These are phyloP conservation scores for Penicillium sp. DNA, from an alignment of 2,329 filamentous ascomycete genomes.

Conservation along the genomic window DNA sequence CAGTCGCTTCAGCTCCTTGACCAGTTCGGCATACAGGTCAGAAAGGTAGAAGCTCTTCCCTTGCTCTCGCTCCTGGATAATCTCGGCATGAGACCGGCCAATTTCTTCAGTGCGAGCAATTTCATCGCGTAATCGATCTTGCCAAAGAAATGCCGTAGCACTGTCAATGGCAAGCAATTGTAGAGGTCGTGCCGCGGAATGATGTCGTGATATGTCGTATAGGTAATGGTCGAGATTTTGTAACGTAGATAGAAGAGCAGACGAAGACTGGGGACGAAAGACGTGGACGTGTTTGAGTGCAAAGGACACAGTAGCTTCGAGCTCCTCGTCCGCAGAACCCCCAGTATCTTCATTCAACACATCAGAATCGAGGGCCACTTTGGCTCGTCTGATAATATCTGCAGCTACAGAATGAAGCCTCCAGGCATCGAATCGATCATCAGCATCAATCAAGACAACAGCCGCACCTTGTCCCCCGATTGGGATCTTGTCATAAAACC, in stretches of 20 bases:
- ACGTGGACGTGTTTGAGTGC: constrained; percentile 58
- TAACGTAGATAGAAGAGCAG: constrained; percentile 51
- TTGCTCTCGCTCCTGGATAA: constrained; percentile 27
- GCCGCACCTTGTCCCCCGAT: constrained; percentile 49
- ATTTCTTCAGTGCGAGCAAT: constrained; percentile 42
- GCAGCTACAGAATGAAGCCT: constrained; percentile 42
- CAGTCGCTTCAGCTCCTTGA: constrained; percentile 32
- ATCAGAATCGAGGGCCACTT: constrained; percentile 7
- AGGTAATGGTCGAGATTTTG: constrained; percentile 51
- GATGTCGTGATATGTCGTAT: constrained; percentile 43
- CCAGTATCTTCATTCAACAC: constrained; percentile 12
- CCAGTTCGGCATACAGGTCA: constrained; percentile 33
- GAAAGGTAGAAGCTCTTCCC: constrained; percentile 31
- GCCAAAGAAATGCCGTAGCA: constrained; percentile 56
- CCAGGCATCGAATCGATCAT: constrained; percentile 53
- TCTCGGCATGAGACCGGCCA: constrained; percentile 27
- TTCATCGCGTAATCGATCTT: constrained; percentile 48
- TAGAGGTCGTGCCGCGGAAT: constrained; percentile 48
- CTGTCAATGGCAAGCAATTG: constrained; percentile 56
- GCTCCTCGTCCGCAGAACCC: no score
- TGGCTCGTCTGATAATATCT: constrained; percentile 25
- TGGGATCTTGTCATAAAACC: constrained; percentile 24
- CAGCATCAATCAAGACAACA: constrained; percentile 56
- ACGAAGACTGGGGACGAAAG: constrained; percentile 54
- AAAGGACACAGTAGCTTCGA: constrained; percentile 34